Conservation (phyloP, 257 asterid genomes). For the Solanum bulbocastanum region DNA sequence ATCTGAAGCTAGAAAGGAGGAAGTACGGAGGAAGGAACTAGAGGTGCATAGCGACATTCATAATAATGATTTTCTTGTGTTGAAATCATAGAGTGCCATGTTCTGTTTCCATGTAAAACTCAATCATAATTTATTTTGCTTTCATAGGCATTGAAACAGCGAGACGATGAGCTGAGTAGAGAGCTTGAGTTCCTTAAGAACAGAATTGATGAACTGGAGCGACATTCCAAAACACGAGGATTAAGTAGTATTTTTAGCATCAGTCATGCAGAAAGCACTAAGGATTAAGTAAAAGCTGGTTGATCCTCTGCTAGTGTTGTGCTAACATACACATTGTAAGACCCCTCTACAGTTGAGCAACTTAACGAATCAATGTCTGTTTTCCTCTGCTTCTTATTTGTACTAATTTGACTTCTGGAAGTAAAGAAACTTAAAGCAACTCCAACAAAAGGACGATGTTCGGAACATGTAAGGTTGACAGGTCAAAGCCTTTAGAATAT, state of each 20-base stretch:
- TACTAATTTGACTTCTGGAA: not conserved
- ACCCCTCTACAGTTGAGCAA: not conserved
- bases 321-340: not conserved
- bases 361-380: not conserved
- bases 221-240: slow-evolving; percentile 30
- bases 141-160: slow-evolving; percentile 38
- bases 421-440: not conserved
- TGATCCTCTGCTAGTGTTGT: not conserved
- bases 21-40: slow-evolving; percentile 42
- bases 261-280: slow-evolving; percentile 10
- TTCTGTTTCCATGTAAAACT: not conserved
- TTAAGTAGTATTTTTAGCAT: slow-evolving; percentile 30
- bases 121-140: not conserved
- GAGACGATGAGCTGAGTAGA: slow-evolving; percentile 45
- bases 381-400: not conserved
- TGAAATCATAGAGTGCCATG: not conserved
- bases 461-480: not conserved
- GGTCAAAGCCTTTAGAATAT: not conserved
- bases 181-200: slow-evolving; percentile 53
- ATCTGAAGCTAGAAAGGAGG: slow-evolving; percentile 92
- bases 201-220: slow-evolving; percentile 39
- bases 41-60: slow-evolving; percentile 33
- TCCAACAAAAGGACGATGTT: not conserved
- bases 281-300: slow-evolving; percentile 2
- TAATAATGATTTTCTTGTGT: not conserved